phyloP scores from a whole-genome alignment of 257 asterid species.

The Apocynum venetum region DNA sequence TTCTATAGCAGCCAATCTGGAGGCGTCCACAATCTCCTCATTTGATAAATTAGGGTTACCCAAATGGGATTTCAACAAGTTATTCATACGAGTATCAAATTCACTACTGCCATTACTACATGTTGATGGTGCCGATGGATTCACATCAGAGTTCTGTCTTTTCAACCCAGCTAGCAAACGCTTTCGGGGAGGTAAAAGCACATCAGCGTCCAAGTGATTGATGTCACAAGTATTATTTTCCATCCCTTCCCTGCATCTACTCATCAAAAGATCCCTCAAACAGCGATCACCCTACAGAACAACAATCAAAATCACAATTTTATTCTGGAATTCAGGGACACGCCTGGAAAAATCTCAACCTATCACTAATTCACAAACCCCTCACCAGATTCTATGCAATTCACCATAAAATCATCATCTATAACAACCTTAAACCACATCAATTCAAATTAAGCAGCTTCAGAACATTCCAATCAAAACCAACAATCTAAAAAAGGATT shows the following conservation, averaged over 20 bases:
- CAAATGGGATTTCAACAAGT: constrained; percentile 45
- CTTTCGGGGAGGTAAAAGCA: constrained; percentile 93
- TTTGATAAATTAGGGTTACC: constrained; percentile 45
- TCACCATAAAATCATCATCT: constrained; percentile 27
- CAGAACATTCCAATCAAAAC: constrained; percentile 21
- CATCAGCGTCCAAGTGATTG: constrained; percentile 72
- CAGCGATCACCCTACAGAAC: constrained; percentile 37
- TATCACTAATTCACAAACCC: constrained; percentile 22
- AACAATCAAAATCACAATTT: constrained; percentile 25
- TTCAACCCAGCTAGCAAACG: constrained; percentile 88
- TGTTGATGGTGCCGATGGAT: constrained; percentile 41
- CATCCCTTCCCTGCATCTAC: constrained; percentile 54
- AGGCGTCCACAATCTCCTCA: constrained; percentile 72
- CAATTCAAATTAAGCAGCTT: constrained; percentile 20
- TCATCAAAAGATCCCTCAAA: constrained; percentile 27
- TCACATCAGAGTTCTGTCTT: constrained; percentile 73
- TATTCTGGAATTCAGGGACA: constrained; percentile 24
- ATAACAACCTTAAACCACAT: constrained; percentile 10
- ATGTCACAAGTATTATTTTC: constrained; percentile 55
- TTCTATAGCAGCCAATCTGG: constrained; percentile 65
- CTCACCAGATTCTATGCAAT: constrained; percentile 21
- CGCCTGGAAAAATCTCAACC: constrained; percentile 9
- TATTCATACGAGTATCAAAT: constrained; percentile 35
- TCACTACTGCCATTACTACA: constrained; percentile 33
- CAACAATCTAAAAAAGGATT: constrained; percentile 12